Base-by-base conservation (phyloP, 345 rosid genomes). In the Eucalyptus pumila region DNA sequence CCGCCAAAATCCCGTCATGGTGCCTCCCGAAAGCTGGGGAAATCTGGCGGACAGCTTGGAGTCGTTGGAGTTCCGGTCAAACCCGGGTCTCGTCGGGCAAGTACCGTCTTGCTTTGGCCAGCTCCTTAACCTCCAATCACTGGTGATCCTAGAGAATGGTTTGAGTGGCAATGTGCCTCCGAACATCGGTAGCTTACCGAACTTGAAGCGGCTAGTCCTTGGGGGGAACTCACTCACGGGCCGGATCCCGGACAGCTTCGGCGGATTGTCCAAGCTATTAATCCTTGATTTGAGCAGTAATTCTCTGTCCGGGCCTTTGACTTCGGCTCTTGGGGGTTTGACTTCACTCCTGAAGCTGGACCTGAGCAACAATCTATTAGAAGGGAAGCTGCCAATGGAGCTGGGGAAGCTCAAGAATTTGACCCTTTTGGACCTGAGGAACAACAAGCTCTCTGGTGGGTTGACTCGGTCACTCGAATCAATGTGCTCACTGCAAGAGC, bases 231-330 rank as follows among this genome's bases (percentile, higher is more conserved):
- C 86, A 92, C 93, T 96, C 87, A 90, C 80, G 37, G 96, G 99
- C 48, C 89, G 89, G 65, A 92, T 96, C 72, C 99, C 97, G 1
- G 95, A 92, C 80, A 90, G 90, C 51, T 49, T 49, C 17, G 51
- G 51, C 0, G 1, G 51, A 49, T 49, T 49, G 0, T 49, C 51
- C 51, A 91, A 95, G 89, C 93, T 97, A 54, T 85, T 96, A 86
- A 96, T 97, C 88, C 86, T 97, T 89, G 99, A 97, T 89, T 91
- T 96, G 80, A 96, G 98, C 88, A 92, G 96, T 90, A 96, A 97
- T 85, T 87, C 90, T 87, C 92, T 97, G 30, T 96, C 97, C 2
- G 98, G 98, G 56, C 86, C 91, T 15, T 89, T 96, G 89, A 97
- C 98, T 30, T 86, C 44, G 72, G 90, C 94, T 88, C 42, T 96